These are phyloP conservation scores for Penicillium daleae DNA, from an alignment of 495 filamentous ascomycete species.

Conservation along the genomic window DNA sequence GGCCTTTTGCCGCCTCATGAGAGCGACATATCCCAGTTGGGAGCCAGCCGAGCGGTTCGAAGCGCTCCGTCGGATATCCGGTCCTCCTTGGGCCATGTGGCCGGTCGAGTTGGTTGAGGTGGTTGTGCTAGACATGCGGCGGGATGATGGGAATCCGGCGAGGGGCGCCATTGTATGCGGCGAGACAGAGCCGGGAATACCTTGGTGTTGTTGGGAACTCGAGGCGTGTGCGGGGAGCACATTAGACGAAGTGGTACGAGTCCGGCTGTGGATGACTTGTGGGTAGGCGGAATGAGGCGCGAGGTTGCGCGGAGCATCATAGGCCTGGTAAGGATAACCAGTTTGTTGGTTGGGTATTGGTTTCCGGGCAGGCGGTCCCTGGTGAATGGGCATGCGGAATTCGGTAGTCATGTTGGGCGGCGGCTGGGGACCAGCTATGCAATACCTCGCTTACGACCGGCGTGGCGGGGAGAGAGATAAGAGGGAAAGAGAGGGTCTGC, in stretches of 20 bases:
- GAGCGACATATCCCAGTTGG: slow-evolving; percentile 82
- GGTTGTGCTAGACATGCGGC: slow-evolving; percentile 74
- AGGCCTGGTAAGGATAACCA: slow-evolving; percentile 38
- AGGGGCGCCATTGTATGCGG: slow-evolving; percentile 40
- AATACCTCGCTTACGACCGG: slow-evolving; percentile 14
- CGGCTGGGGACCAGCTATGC: slow-evolving; percentile 37
- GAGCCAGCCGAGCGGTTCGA: slow-evolving; percentile 63
- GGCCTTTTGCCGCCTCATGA: slow-evolving; percentile 93
- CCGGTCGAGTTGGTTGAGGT: slow-evolving; percentile 66
- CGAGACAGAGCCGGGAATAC: slow-evolving; percentile 25
- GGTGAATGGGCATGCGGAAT: slow-evolving; percentile 46
- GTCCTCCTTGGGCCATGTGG: slow-evolving; percentile 46
- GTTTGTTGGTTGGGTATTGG: slow-evolving; percentile 36
- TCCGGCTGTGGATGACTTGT: slow-evolving; percentile 52
- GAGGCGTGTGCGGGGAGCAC: slow-evolving; percentile 50
- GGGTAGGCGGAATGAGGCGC: slow-evolving; percentile 36
- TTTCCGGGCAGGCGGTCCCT: slow-evolving; percentile 42
- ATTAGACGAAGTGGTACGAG: slow-evolving; percentile 64
- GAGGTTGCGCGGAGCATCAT: slow-evolving; percentile 36
- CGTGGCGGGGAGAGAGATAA: slow-evolving; percentile 1
- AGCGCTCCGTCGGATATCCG: slow-evolving; percentile 74
- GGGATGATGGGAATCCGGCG: slow-evolving; percentile 47
- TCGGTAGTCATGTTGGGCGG: slow-evolving; percentile 46
- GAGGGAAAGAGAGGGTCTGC: neutral
- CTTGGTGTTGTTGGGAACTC: slow-evolving; percentile 33